These are phyloP conservation scores for Ensete glaucum DNA, from an alignment of 176 grass and related monocot species.

Conservation along the genomic window DNA sequence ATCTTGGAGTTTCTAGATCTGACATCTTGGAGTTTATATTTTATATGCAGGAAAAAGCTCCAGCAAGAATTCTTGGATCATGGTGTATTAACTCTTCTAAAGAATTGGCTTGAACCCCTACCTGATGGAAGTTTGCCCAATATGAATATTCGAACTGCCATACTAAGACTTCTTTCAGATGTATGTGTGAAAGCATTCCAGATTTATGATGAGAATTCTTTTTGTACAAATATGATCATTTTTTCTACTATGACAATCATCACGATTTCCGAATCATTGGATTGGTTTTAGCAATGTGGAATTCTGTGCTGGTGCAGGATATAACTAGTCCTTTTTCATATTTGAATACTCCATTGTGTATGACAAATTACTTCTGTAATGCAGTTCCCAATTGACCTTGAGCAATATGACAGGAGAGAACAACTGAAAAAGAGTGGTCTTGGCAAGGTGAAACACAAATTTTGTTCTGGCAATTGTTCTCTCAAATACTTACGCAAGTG, in stretches of 20 bases:
- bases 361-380: slow-evolving; percentile 23
- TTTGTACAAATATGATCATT: neutral
- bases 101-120: slow-evolving; percentile 95
- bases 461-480: neutral
- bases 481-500: neutral
- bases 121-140: slow-evolving; percentile 95
- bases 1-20: neutral
- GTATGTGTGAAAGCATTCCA: slow-evolving; percentile 31
- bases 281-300: neutral
- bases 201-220: neutral
- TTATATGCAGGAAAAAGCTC: slow-evolving; percentile 70
- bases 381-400: slow-evolving; percentile 87
- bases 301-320: neutral
- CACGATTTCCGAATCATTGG: neutral
- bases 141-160: slow-evolving; percentile 89
- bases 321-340: neutral
- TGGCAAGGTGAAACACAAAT: slow-evolving; percentile 53
- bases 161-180: slow-evolving; percentile 74
- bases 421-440: slow-evolving; percentile 96
- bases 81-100: slow-evolving; percentile 81
- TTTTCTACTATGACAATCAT: neutral
- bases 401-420: slow-evolving; percentile 81
- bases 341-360: neutral
- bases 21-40: slow-evolving; percentile 6
- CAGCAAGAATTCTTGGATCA: slow-evolving; percentile 99